Evolutionary conservation across 78 protist genomes (phyloP), one percentile per base, ranked within the genome.

Genomic region (Tieghemostelium lacteum): DNA sequence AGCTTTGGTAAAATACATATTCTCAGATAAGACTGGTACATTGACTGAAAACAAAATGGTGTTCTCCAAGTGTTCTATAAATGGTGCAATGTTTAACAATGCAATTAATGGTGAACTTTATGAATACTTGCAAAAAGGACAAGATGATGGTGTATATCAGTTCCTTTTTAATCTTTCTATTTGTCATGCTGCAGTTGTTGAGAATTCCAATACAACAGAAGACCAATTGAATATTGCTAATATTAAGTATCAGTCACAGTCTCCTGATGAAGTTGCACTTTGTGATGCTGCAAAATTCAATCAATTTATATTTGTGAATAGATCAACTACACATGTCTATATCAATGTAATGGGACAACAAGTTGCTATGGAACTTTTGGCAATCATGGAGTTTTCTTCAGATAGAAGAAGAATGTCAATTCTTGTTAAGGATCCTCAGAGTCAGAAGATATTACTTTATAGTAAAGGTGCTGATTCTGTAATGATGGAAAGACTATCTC

Each of bases 251-350:
- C 80, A 86, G 57, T 64, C 72, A 31, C 50, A 58, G 28, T 69
- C 95, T 2, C 95, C 96, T 2, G 97, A 96, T 50, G 97, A 96
- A 65, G 49, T 75, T 0, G 93, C 95, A 8, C 75, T 96, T 3
- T 88, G 83, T 8, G 22, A 33, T 3, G 92, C 96, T 7, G 96
- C 99, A 3, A 17, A 39, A 34, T 16, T 62, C 24, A 64, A 76
- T 33, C 80, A 91, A n/a, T 92, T 45, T n/a, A 74, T 8, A 19
- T 91, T 92, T 37, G 45, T 63, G 17, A 40, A 37, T 17, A 12
- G 87, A 20, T 19, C 29, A 0, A 63, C 33, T 33, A 52, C 37
- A 12, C n/a, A 52, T 33, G 26, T 72, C 20, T 54, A 20, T 29
- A 28, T 75, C 7, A 33, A 28, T 29, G 49, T 61, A 0, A 26